These are phyloP conservation scores for Coniferiporia sulphurascens DNA, from an alignment of 1,284 basidiomycete species.

Conservation along the genomic window DNA sequence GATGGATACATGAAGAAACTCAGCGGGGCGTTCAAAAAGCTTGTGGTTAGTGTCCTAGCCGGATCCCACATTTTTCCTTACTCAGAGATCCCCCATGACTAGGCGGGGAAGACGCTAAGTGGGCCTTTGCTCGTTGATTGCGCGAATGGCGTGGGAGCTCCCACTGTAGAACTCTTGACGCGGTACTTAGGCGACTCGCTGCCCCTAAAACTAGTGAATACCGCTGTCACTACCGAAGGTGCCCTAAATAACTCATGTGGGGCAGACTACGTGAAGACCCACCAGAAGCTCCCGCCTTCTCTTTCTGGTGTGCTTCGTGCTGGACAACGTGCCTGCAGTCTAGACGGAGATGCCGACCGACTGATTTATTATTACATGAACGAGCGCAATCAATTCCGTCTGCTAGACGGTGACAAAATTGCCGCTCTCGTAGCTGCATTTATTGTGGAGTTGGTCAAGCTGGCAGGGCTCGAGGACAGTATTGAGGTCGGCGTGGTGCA, in stretches of 20 bases:
- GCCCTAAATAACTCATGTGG: slow-evolving; percentile 87
- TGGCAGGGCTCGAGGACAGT: slow-evolving; percentile 68
- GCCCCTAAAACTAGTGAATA: slow-evolving; percentile 63
- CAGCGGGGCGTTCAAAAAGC: slow-evolving; percentile 78
- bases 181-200: slow-evolving; percentile 52
- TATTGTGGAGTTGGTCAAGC: slow-evolving; percentile 86
- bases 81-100: background rate
- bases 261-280: slow-evolving; percentile 96
- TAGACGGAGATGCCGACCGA: slow-evolving; percentile 97
- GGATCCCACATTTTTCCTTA: background rate
- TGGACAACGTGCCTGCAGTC: slow-evolving; percentile 83
- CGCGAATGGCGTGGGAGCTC: slow-evolving; percentile 94
- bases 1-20: slow-evolving; percentile 89
- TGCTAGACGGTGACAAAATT: slow-evolving; percentile 99
- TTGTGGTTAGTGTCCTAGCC: slow-evolving; percentile 53
- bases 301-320: slow-evolving; percentile 55
- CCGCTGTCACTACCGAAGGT: slow-evolving; percentile 58
- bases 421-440: slow-evolving; percentile 91
- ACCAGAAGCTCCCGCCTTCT: slow-evolving; percentile 78
- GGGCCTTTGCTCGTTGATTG: slow-evolving; percentile 84
- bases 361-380: slow-evolving; percentile 94
- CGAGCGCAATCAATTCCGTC: slow-evolving; percentile 72
- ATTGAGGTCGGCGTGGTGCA: slow-evolving; percentile 93
- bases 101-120: slow-evolving; percentile 59
- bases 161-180: slow-evolving; percentile 57